A percentile compares a stretch with the other conserved stretches of the same genome.
Evolutionary conservation across 2,329 filamentous ascomycete genomes (phyloP).

Genomic region (Phialophora expanda): DNA sequence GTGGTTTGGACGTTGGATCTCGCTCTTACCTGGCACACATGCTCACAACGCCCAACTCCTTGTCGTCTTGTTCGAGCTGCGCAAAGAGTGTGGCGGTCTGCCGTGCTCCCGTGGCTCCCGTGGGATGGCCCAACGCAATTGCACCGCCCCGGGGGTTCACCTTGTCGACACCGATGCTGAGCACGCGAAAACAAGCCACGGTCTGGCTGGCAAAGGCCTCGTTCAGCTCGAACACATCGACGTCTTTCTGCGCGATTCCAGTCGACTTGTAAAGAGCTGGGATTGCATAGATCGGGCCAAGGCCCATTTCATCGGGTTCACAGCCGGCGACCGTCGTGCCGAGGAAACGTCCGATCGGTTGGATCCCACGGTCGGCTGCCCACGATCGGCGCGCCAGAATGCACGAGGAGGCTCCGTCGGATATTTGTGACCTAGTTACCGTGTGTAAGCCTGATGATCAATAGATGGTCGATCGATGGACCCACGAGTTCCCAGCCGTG

Average conservation of each 20-base stretch:
- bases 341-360: constrained; percentile 92
- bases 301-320: constrained; percentile 87
- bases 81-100: constrained; percentile 8
- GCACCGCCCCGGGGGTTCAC: constrained; percentile 93
- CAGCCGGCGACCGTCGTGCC: constrained; percentile 89
- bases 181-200: constrained; percentile 83
- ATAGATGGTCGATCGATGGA: constrained; percentile 69
- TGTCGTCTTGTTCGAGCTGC: background rate
- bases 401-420: constrained; percentile 35
- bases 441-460: constrained; percentile 56
- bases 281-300: constrained; percentile 60
- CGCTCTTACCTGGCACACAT: background rate
- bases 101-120: constrained; percentile 1
- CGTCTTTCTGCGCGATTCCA: constrained; percentile 76
- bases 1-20: too few species aligned
- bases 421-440: constrained; percentile 2
- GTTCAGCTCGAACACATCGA: constrained; percentile 92
- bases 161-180: constrained; percentile 65
- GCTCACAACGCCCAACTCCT: background rate
- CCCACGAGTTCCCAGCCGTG: constrained; percentile 93
- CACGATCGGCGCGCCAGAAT: constrained; percentile 77
- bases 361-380: constrained; percentile 82
- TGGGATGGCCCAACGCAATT: constrained; percentile 63
- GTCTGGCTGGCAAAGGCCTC: constrained; percentile 98
- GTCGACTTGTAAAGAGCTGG: constrained; percentile 79